Conservation (phyloP, 495 filamentous ascomycete genomes). For the Parathielavia hyrcaniae region DNA sequence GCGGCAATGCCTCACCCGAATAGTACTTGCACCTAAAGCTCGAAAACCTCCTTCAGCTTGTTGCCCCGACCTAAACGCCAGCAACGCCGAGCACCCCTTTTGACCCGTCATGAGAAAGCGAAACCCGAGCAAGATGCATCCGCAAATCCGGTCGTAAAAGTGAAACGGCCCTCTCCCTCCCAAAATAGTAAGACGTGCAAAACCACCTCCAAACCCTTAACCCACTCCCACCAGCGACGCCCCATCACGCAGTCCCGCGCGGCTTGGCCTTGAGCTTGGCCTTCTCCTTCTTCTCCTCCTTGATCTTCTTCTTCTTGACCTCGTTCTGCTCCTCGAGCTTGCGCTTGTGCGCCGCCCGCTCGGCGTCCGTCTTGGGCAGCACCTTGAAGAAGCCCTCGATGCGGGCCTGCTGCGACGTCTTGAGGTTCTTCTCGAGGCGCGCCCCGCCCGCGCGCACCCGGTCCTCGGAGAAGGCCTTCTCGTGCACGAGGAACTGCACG, state of each 20-base stretch:
- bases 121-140: background rate
- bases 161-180: background rate
- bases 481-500: conserved; percentile 76
- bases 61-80: conserved; percentile 3
- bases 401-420: conserved; percentile 79
- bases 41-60: background rate
- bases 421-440: conserved; percentile 78
- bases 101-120: background rate
- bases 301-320: conserved; percentile 88
- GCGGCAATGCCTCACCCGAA: background rate
- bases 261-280: conserved; percentile 81
- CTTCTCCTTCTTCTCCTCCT: conserved; percentile 87
- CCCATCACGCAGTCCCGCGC: conserved; percentile 39
- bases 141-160: background rate
- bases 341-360: conserved; percentile 77
- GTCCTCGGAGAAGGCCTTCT: conserved; percentile 97
- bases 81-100: conserved; percentile 8
- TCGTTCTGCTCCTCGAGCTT: conserved; percentile 87
- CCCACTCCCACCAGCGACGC: background rate
- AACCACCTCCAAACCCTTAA: too few relatives aligned
- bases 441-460: conserved; percentile 71
- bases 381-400: conserved; percentile 98
- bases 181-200: background rate
- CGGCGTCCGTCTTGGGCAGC: conserved; percentile 75
- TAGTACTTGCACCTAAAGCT: background rate